Base-by-base conservation (phyloP, 495 filamentous ascomycete species). In the Cercophora samala region DNA sequence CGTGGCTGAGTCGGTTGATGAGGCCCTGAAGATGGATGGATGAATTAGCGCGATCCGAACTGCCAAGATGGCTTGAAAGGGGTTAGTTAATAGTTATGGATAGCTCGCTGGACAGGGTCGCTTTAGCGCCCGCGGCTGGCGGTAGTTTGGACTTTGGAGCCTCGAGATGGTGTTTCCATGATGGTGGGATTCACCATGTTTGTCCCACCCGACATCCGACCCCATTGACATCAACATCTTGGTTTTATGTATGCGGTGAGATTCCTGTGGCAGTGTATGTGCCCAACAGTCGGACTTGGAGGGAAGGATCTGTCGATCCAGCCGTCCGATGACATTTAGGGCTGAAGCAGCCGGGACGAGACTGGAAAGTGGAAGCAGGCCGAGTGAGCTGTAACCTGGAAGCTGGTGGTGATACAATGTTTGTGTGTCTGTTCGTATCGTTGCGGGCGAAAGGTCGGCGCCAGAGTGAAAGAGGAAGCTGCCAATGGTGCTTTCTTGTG, bases 101-200 rank as follows among this genome's bases (percentile, higher is more conserved):
- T n/a, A n/a, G n/a, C n/a, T n/a, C n/a, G n/a, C n/a, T n/a, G n/a
- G 37, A 46, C 59, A 21, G 19, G 19, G 19, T 21, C 0, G 42
- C 58, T n/a, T 54, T 72, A 68, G 70, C 62, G 37, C 62, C 62
- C 52, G 65, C 70, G 70, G 70, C 65, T 66, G 59, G 70, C 65
- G 70, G 67, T 67, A 69, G 70, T 72, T 68, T 66, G 55, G 61
- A 25, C 8, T 3, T 32, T 9, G 26, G n/a, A 4, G 29, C 17
- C 60, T 19, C 26, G 29, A 18, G 58, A 6, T 29, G 17, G 21
- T 60, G 58, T 29, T 56, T 19, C 53, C n/a, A 18, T 23, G 22
- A 18, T 56, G 53, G n/a, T 56, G 53, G 15, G 15, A 21, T 54
- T 54, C 52, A 4, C 4, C 4, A 21, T 54, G 15, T 54, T 54